phyloP scores from a whole-genome alignment of 352 stramenopile genomes.

The Pythium apleroticum region DNA sequence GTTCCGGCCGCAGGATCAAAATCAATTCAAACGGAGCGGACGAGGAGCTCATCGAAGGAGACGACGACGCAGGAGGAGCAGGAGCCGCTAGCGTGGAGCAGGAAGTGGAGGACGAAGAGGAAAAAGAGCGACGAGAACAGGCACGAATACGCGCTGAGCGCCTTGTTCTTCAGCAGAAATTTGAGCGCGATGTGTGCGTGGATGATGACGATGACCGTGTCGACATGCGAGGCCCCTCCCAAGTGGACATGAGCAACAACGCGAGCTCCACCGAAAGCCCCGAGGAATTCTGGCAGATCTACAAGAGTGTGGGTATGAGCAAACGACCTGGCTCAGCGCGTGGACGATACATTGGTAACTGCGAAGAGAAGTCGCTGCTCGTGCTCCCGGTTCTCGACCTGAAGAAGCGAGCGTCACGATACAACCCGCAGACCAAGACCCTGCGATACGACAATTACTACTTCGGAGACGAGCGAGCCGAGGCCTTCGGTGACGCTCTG shows the following conservation, averaged over 20 bases:
- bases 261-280: not conserved
- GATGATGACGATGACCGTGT: constrained; percentile 22
- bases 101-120: constrained; percentile 15
- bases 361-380: constrained; percentile 56
- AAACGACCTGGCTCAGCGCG: constrained; percentile 50
- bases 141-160: not conserved
- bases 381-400: constrained; percentile 68
- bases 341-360: constrained; percentile 60
- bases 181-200: constrained; percentile 47
- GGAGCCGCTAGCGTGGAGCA: not conserved
- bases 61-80: not conserved
- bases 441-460: constrained; percentile 77
- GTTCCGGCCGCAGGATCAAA: constrained; percentile 10
- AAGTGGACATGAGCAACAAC: not conserved
- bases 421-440: constrained; percentile 38
- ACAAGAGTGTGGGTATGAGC: constrained; percentile 42
- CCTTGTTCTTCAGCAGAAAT: constrained; percentile 26
- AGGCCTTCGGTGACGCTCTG: constrained; percentile 59
- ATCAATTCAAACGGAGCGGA: not conserved
- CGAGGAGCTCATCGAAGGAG: not conserved
- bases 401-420: constrained; percentile 37
- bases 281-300: constrained; percentile 57
- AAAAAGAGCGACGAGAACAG: not conserved
- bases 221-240: not conserved
- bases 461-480: constrained; percentile 63